A percentile compares a stretch with the other conserved stretches of the same genome.
Evolutionary conservation across 2,329 filamentous ascomycete genomes (phyloP).

Genomic region (Fusarium multiceps): DNA sequence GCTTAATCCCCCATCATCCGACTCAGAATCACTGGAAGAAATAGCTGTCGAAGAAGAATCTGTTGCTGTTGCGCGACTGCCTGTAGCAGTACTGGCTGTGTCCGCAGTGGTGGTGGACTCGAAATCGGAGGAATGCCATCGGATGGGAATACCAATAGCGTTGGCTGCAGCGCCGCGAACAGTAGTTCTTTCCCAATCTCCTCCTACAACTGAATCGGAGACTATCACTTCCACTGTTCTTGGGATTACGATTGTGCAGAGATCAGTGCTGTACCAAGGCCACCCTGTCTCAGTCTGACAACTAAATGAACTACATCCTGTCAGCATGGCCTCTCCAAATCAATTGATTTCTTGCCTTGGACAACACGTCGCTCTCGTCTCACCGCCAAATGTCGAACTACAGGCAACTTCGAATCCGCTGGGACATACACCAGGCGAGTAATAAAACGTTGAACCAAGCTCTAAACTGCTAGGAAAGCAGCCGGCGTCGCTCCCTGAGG

Average conservation of each 20-base stretch:
- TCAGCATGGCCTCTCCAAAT: not conserved
- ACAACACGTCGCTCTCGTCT: slow-evolving; percentile 19
- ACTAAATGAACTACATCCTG: not conserved
- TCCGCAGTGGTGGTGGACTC: not conserved
- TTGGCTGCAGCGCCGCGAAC: not conserved
- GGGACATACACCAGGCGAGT: slow-evolving; percentile 3
- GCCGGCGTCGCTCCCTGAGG: not conserved
- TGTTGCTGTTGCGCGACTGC: too few species aligned
- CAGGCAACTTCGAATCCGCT: slow-evolving; percentile 8
- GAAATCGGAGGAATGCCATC: slow-evolving; percentile 15
- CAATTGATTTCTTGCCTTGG: not conserved
- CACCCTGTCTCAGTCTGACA: slow-evolving; percentile 1
- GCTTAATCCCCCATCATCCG: not conserved
- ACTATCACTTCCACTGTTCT: not conserved
- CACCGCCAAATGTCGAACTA: not conserved
- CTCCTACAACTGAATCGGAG: slow-evolving; percentile 2
- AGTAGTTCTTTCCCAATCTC: slow-evolving; percentile 1
- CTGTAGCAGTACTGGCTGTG: not conserved
- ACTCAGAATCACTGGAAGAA: not conserved
- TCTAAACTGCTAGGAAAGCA: slow-evolving; percentile 1
- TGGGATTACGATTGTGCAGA: slow-evolving; percentile 1
- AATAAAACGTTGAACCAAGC: not conserved
- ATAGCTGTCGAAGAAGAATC: too few species aligned
- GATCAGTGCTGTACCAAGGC: slow-evolving; percentile 23
- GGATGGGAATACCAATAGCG: slow-evolving; percentile 13